phyloP scores from a whole-genome alignment of 768 basidiomycete genomes.

The Stropharia rugosoannulata region DNA sequence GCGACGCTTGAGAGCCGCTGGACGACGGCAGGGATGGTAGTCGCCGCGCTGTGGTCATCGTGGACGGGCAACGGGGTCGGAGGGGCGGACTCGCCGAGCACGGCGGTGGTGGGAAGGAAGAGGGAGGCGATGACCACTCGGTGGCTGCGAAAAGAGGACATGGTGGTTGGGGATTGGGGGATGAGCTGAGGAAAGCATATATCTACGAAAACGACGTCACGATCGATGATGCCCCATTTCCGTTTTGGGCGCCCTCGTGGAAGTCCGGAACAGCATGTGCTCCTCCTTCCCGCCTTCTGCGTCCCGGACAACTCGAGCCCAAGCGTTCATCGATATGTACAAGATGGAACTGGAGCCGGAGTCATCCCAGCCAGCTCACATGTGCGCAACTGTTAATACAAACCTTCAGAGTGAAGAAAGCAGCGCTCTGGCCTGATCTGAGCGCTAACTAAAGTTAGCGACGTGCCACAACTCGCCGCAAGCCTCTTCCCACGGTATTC shows the following conservation, averaged over 20 bases:
- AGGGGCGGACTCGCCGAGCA: constrained; percentile 55
- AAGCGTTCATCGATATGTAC: too few relatives aligned
- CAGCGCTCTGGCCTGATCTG: background rate
- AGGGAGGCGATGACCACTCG: constrained; percentile 81
- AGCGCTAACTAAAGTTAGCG: too few relatives aligned
- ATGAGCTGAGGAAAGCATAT: constrained; percentile 6
- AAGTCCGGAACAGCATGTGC: constrained; percentile 1
- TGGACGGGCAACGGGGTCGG: constrained; percentile 42
- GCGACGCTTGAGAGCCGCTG: constrained; percentile 18
- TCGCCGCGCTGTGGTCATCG: constrained; percentile 10
- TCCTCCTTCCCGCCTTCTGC: background rate
- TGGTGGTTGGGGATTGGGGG: constrained; percentile 20
- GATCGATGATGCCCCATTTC: constrained; percentile 16
- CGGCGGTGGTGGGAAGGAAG: constrained; percentile 75
- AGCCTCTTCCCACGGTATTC: background rate
- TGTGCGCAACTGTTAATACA: background rate
- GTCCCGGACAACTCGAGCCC: too few relatives aligned
- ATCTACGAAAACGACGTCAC: constrained; percentile 14
- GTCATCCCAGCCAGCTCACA: background rate
- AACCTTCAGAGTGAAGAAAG: background rate
- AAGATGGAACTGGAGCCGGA: background rate
- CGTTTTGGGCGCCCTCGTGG: constrained; percentile 11
- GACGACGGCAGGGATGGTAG: constrained; percentile 22
- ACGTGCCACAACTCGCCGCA: background rate
- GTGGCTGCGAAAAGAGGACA: constrained; percentile 74